A percentile compares a stretch with the other conserved stretches of the same genome.
Conservation (phyloP, 2,329 filamentous ascomycete genomes). For the Mycosphaerella sp. region DNA sequence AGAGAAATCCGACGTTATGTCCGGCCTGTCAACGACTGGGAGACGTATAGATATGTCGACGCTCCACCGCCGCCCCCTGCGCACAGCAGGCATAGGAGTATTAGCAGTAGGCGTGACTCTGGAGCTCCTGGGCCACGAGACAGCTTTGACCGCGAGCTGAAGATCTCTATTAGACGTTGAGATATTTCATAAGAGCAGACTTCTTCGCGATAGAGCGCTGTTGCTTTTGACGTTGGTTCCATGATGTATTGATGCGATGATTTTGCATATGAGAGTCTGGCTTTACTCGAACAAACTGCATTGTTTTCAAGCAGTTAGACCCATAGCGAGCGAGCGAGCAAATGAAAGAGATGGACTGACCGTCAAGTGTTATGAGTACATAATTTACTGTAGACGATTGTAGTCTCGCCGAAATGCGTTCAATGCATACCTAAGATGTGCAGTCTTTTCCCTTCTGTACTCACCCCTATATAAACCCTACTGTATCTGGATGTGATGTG, state of each 20-base stretch:
- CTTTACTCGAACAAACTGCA: background rate
- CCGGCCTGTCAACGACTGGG: constrained; percentile 36
- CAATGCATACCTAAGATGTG: background rate
- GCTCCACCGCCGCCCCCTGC: constrained; percentile 25
- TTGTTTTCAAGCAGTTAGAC: background rate
- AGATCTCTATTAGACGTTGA: constrained; percentile 12
- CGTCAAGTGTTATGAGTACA: background rate
- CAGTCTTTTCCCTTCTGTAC: background rate
- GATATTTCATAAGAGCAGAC: background rate
- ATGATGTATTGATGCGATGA: background rate
- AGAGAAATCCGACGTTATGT: constrained; percentile 38
- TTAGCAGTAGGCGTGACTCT: constrained; percentile 13
- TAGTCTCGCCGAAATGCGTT: too few species aligned
- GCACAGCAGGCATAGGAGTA: constrained; percentile 20
- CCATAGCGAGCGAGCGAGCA: background rate
- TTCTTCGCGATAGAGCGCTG: background rate
- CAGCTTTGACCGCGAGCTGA: constrained; percentile 10
- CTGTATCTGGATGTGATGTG: too few species aligned
- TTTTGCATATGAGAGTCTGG: background rate
- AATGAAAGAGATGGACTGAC: too few species aligned
- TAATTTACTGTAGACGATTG: background rate
- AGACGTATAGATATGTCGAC: constrained; percentile 45
- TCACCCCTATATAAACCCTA: background rate
- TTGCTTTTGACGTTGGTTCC: background rate
- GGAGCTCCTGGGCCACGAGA: constrained; percentile 2